Evolutionary conservation across 176 grass and related monocot species (phyloP).

Genomic region (Dendrocalamus sinicus): DNA sequence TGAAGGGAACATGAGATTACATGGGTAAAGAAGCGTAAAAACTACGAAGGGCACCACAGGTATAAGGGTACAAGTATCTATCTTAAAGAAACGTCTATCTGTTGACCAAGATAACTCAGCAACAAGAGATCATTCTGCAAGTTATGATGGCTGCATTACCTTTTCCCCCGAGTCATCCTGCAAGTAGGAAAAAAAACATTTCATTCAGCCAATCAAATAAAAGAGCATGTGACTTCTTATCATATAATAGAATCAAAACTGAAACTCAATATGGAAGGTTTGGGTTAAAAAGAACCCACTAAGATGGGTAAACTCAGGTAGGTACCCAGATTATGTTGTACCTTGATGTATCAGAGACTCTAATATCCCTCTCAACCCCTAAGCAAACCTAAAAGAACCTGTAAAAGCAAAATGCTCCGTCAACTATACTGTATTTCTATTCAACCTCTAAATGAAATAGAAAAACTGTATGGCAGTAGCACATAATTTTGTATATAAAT

Average conservation of each 20-base stretch:
- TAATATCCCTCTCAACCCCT: not conserved
- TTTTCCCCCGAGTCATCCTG: slow-evolving; percentile 19
- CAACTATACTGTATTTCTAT: not conserved
- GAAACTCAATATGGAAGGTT: slow-evolving; percentile 11
- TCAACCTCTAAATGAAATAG: slow-evolving; percentile 16
- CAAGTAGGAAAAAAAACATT: not conserved
- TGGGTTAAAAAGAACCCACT: not conserved
- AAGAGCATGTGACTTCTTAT: slow-evolving; percentile 12
- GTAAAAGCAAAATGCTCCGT: slow-evolving; percentile 37
- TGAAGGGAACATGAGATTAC: slow-evolving; percentile 23
- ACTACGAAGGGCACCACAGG: slow-evolving; percentile 21
- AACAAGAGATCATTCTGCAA: slow-evolving; percentile 36
- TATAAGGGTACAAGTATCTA: not conserved
- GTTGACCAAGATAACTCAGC: slow-evolving; percentile 35
- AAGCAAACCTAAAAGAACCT: slow-evolving; percentile 38
- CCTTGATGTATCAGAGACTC: slow-evolving; percentile 34
- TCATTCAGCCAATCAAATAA: slow-evolving; percentile 35
- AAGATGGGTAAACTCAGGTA: not conserved
- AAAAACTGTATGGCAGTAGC: not conserved
- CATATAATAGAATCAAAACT: slow-evolving; percentile 23
- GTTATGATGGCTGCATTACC: slow-evolving; percentile 11
- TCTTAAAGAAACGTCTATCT: slow-evolving; percentile 18
- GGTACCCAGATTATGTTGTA: slow-evolving; percentile 23
- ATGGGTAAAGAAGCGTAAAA: slow-evolving; percentile 19
- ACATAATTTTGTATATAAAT: slow-evolving; percentile 13